Evolutionary conservation across 768 basidiomycete genomes (phyloP).

Genomic region (Russula vinacea): DNA sequence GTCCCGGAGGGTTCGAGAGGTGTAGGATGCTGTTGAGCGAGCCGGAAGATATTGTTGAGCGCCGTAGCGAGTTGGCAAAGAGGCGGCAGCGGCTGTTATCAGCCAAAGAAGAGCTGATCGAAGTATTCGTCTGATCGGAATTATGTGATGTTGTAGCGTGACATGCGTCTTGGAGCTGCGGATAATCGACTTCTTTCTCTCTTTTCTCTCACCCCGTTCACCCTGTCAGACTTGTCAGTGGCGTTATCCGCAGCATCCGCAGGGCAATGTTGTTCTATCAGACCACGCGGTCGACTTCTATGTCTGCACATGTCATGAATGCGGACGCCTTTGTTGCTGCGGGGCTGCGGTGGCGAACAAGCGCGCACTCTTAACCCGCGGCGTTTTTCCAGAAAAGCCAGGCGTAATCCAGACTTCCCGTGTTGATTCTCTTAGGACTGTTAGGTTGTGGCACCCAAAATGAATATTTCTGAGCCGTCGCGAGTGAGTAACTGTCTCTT

Average conservation of each 20-base stretch:
- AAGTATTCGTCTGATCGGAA: slow-evolving; percentile 15
- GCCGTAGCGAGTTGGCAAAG: slow-evolving; percentile 47
- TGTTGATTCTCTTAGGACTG: background rate
- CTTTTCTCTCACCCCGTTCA: background rate
- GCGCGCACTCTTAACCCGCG: slow-evolving; percentile 13
- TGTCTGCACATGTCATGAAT: background rate
- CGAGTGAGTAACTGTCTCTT: background rate
- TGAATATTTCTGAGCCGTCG: background rate
- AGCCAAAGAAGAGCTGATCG: slow-evolving; percentile 43
- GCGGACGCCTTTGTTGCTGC: background rate
- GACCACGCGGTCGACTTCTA: background rate
- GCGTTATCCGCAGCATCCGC: slow-evolving; percentile 13
- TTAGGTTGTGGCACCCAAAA: slow-evolving; percentile 17
- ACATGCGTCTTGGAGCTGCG: background rate
- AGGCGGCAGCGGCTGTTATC: slow-evolving; percentile 47
- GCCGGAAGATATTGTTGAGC: slow-evolving; percentile 40
- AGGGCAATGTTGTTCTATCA: background rate
- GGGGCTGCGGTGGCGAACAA: slow-evolving; percentile 3
- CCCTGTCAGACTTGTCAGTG: background rate
- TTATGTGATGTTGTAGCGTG: slow-evolving; percentile 4
- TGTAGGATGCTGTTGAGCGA: slow-evolving; percentile 53
- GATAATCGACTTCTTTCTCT: background rate
- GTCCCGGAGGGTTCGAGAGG: slow-evolving; percentile 42
- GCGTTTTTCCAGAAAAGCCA: background rate
- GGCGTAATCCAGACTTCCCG: background rate